Percentiles rank a stretch among this genome's conserved stretches.
phyloP scores from a whole-genome alignment of 306 rosid genomes.

The Dalbergia oliveri region DNA sequence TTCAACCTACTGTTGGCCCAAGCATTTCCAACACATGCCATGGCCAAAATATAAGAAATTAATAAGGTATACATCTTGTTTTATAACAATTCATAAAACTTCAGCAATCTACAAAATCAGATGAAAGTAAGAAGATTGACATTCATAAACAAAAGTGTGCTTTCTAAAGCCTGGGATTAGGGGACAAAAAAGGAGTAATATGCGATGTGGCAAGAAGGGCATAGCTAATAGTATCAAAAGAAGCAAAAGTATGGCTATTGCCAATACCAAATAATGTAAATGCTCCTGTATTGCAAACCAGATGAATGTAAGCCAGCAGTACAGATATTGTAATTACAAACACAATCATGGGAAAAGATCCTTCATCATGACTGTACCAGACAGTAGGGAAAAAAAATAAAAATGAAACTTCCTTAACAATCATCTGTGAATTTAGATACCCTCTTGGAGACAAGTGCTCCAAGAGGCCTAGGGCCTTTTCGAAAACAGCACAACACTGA shows the following conservation, averaged over 20 bases:
- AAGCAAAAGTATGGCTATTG: background rate
- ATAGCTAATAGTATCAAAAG: background rate
- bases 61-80: background rate
- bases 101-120: background rate
- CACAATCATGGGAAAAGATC: background rate
- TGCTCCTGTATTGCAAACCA: background rate
- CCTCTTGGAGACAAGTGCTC: constrained; percentile 9
- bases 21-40: background rate
- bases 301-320: background rate
- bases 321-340: background rate
- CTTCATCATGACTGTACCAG: background rate
- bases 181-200: background rate
- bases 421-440: constrained; percentile 19
- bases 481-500: background rate
- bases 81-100: background rate
- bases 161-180: background rate
- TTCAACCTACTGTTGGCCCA: background rate
- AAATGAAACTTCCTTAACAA: background rate
- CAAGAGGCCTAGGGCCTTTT: constrained; percentile 7
- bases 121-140: background rate
- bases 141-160: constrained; percentile 6
- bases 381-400: background rate
- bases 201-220: background rate
- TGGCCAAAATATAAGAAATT: background rate
- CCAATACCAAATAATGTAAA: constrained; percentile 8